Percentiles rank a stretch among this genome's conserved stretches.
Evolutionary conservation across 352 stramenopile genomes (phyloP).

Genomic region (Phytophthora pisi): DNA sequence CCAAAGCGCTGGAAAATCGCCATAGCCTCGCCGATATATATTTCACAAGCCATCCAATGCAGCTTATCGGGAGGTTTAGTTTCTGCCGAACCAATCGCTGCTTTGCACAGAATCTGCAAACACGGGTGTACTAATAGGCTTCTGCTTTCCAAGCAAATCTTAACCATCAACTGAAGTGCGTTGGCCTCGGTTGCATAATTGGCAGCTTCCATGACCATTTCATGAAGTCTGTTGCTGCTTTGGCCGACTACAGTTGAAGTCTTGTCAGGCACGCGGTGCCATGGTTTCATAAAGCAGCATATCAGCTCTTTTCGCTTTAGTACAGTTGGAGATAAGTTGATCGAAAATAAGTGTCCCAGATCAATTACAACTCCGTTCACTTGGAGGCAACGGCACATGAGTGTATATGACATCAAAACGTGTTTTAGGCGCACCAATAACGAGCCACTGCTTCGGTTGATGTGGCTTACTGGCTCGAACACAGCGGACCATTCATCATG

Average conservation of each 20-base stretch:
- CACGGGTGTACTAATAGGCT: conserved; percentile 16
- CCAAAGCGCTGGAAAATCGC: conserved; percentile 31
- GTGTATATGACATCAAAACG: conserved; percentile 31
- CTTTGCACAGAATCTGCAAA: conserved; percentile 21
- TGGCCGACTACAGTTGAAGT: not conserved
- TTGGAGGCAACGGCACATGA: conserved; percentile 27
- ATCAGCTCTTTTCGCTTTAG: conserved; percentile 23
- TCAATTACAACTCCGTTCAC: conserved; percentile 31
- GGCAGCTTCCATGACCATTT: conserved; percentile 2
- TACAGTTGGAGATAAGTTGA: not conserved
- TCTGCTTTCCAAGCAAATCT: conserved; percentile 17
- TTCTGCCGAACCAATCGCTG: not conserved
- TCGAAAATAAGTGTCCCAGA: conserved; percentile 25
- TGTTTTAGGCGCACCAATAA: conserved; percentile 19
- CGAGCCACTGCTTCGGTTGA: not conserved
- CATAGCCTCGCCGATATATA: conserved; percentile 36
- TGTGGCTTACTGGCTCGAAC: not conserved
- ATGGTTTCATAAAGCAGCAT: conserved; percentile 27
- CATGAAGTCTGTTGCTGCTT: not conserved
- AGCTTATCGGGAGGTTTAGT: conserved; percentile 9
- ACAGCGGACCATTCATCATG: conserved; percentile 7
- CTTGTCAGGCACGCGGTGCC: not conserved
- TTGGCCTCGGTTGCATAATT: conserved; percentile 5
- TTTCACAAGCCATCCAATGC: conserved; percentile 34
- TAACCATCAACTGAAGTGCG: conserved; percentile 10